A percentile compares a stretch with the other conserved stretches of the same genome.
These are phyloP conservation scores for Solanum gracilifrons DNA, from an alignment of 257 asterid genomes.

Conservation along the genomic window DNA sequence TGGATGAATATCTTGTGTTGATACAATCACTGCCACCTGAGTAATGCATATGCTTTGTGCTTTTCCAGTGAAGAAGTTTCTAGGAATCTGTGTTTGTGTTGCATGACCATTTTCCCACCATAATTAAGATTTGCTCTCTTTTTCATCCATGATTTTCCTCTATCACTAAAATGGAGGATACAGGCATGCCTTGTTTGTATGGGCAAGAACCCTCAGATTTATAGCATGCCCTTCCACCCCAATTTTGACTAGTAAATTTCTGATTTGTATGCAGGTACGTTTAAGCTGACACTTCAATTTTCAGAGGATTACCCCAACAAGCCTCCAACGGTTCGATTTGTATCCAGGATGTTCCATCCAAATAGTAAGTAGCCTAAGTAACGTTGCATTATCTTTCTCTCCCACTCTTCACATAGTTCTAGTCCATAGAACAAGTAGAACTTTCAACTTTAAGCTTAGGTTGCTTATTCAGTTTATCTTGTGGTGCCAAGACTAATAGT, in stretches of 20 bases:
- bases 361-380: slow-evolving; percentile 56
- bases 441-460: neutral
- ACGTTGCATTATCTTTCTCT: neutral
- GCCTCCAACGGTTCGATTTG: slow-evolving; percentile 88
- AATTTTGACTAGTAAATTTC: neutral
- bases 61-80: neutral
- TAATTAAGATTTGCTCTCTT: neutral
- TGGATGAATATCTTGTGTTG: neutral
- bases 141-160: neutral
- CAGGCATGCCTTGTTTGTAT: neutral
- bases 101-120: neutral
- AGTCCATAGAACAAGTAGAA: neutral
- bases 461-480: neutral
- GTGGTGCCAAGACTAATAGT: neutral
- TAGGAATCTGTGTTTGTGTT: neutral
- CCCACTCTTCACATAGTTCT: neutral
- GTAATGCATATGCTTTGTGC: neutral
- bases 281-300: slow-evolving; percentile 84
- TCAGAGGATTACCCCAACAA: slow-evolving; percentile 89
- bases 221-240: neutral
- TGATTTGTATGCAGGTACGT: slow-evolving; percentile 47
- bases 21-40: neutral
- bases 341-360: slow-evolving; percentile 96
- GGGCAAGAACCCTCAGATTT: neutral
- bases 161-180: neutral